A percentile compares a stretch with the other conserved stretches of the same genome.
These are phyloP conservation scores for Fusarium papillatum DNA, from an alignment of 2,329 filamentous ascomycete species.

Conservation along the genomic window DNA sequence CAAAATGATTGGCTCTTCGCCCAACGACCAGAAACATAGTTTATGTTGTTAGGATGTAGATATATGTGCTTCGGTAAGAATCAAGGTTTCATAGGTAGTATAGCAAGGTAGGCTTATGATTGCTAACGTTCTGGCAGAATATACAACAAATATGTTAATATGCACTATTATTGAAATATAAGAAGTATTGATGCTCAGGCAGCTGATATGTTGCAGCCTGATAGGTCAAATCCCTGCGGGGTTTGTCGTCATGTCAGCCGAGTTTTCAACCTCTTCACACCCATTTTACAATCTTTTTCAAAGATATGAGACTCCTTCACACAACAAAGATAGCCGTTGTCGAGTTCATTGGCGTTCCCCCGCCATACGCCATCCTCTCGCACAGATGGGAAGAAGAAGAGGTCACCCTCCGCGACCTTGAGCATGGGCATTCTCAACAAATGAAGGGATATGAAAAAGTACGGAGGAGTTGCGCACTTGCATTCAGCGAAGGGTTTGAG, in stretches of 20 bases:
- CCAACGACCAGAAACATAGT: too few relatives aligned
- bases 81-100: too few relatives aligned
- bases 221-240: background rate
- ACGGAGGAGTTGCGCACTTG: background rate
- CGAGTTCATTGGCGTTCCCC: background rate
- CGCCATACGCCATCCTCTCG: background rate
- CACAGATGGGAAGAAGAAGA: background rate
- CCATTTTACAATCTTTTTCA: rapidly evolving
- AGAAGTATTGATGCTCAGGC: background rate
- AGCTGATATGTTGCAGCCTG: background rate
- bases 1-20: too few relatives aligned
- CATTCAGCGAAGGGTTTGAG: background rate
- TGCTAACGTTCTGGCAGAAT: rapidly evolving
- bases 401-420: background rate
- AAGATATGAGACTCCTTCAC: background rate
- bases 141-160: background rate
- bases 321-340: background rate
- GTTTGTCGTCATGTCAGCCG: background rate
- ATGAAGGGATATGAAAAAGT: background rate
- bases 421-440: background rate
- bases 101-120: background rate
- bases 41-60: too few relatives aligned
- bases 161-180: background rate
- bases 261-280: background rate
- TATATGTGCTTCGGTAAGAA: too few relatives aligned